phyloP scores from a whole-genome alignment of 371 early-diverging fungal genomes.

The Syncephalastrum contaminatum region DNA sequence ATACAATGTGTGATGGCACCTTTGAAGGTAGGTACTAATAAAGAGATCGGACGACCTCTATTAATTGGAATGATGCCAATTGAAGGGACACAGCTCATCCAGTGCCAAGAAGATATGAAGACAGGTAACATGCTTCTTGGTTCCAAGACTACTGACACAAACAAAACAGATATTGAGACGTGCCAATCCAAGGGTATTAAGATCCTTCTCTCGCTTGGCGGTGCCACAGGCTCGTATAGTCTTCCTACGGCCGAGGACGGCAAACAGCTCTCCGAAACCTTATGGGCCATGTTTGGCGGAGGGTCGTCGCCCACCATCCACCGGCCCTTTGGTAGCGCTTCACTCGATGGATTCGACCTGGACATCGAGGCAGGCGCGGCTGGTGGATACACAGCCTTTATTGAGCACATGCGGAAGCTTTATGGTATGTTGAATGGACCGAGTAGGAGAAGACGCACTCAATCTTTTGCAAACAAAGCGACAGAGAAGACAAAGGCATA shows the following conservation, averaged over 20 bases:
- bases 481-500: no score
- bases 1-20: no score
- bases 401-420: slow-evolving; percentile 35
- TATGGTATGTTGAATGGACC: slow-evolving; percentile 11
- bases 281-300: slow-evolving; percentile 65
- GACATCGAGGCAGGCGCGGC: slow-evolving; percentile 43
- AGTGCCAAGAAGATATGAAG: no score
- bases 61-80: no score
- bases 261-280: slow-evolving; percentile 50
- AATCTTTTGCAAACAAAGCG: no score
- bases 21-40: no score
- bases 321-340: slow-evolving; percentile 35
- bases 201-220: slow-evolving; percentile 68
- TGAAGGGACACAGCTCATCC: no score
- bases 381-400: slow-evolving; percentile 43
- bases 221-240: slow-evolving; percentile 64
- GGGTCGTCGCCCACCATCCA: slow-evolving; percentile 26
- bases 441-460: no score
- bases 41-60: no score
- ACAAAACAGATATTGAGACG: slow-evolving; percentile 48
- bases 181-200: slow-evolving; percentile 67
- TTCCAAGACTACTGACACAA: neutral
- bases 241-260: slow-evolving; percentile 51
- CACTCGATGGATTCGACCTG: slow-evolving; percentile 43
- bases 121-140: neutral